Evolutionary conservation across 2,329 filamentous ascomycete genomes (phyloP), one percentile per base, ranked within the genome.

Genomic region (Bertia moriformis): DNA sequence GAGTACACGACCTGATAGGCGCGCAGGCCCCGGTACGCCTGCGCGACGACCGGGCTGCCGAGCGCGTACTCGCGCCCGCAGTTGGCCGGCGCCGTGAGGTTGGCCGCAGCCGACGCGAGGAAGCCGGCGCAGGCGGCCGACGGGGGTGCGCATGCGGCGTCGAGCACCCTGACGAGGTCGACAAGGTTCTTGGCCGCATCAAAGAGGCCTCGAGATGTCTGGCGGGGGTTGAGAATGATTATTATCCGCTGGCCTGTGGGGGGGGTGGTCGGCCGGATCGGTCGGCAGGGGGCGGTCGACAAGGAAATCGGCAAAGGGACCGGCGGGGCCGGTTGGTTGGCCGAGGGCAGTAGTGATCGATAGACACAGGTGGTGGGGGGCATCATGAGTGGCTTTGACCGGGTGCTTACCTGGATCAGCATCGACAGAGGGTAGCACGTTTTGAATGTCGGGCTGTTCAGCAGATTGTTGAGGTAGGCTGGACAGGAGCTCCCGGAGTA

Each of bases 181-280:
- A 83, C 66, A 24, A 81, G 66, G 4, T 83, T 82, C 51, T 74
- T 79, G 44, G 80, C 70, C 14, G 79, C 78, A 41, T 85, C 65
- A 63, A 96, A 96, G 62, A 95, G 76, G 75, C 39, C 69, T 73
- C 7, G 89, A 95, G 44, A 83, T 86, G 77, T 93, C 55, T 14
- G 22, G 24, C 14, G 4, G 19, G 20, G 15, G 33, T 33, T 22
- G 7, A 27, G 22, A n/a, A n/a, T n/a, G n/a, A n/a, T n/a, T n/a
- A n/a, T n/a, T n/a, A n/a, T n/a, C n/a, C n/a, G n/a, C n/a, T n/a
- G n/a, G n/a, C n/a, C n/a, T n/a, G n/a, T n/a, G n/a, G n/a, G n/a
- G n/a, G n/a, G n/a, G n/a, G n/a, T n/a, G n/a, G n/a, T n/a, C n/a
- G n/a, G n/a, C n/a, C n/a, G n/a, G n/a, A n/a, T n/a, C n/a, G n/a